A percentile compares a stretch with the other conserved stretches of the same genome.
phyloP scores from a whole-genome alignment of 352 stramenopile genomes.

The Phytopythium ostracodes region DNA sequence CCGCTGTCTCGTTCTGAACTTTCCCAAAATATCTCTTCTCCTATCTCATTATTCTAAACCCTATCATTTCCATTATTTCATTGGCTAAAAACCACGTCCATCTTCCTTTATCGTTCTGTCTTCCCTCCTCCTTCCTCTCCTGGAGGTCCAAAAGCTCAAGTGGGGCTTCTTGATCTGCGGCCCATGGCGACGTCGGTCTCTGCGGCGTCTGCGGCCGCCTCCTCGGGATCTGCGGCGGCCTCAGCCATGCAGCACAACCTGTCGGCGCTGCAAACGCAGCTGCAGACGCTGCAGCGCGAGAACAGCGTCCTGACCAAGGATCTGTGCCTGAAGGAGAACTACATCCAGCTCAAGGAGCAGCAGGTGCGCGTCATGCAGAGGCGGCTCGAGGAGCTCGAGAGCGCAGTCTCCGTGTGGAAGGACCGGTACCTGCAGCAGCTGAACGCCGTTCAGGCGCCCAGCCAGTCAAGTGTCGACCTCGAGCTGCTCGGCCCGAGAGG shows the following conservation, averaged over 20 bases:
- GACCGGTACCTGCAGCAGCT: constrained; percentile 58
- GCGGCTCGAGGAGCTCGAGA: constrained; percentile 60
- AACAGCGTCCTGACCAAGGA: constrained; percentile 60
- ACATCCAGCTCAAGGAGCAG: constrained; percentile 70
- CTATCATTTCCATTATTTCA: neutral
- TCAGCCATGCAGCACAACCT: constrained; percentile 64
- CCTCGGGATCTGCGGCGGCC: no score
- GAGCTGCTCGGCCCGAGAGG: neutral
- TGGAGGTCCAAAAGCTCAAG: no score
- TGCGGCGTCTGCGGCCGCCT: constrained; percentile 15
- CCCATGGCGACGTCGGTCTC: neutral
- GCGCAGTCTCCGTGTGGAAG: constrained; percentile 54
- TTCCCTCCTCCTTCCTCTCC: no score
- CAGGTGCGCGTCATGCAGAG: constrained; percentile 72
- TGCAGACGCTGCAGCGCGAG: constrained; percentile 53
- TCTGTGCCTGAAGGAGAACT: constrained; percentile 68
- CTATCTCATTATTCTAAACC: neutral
- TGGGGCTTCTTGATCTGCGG: no score
- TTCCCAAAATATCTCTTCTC: no score
- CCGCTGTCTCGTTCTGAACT: no score
- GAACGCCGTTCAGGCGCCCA: constrained; percentile 17
- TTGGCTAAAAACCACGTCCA: no score
- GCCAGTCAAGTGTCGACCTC: constrained; percentile 10
- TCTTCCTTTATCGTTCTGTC: no score
- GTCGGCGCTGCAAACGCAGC: constrained; percentile 48